These are phyloP conservation scores for Pseudozyma flocculosa DNA, from an alignment of 1,284 basidiomycete species.

Conservation along the genomic window DNA sequence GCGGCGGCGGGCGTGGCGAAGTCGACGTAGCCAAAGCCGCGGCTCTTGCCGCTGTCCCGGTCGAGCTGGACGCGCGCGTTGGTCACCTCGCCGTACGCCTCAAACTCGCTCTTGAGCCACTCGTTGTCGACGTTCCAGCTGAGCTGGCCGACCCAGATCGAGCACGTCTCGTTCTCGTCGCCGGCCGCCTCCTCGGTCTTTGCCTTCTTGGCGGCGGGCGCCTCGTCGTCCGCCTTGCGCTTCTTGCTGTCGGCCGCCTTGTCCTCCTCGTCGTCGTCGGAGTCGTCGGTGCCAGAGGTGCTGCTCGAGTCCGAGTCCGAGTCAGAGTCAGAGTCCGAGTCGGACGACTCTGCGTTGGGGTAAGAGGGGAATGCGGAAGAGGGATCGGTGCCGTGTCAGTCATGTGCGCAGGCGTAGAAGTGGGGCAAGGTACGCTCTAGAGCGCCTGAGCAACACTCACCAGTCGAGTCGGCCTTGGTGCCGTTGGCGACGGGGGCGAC, in stretches of 20 bases:
- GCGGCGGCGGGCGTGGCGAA: conserved; percentile 64
- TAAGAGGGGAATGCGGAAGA: conserved; percentile 8
- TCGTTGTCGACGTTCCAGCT: conserved; percentile 98
- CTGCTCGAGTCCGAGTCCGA: conserved; percentile 17
- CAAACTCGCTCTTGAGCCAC: conserved; percentile 89
- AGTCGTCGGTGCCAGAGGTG: conserved; percentile 25
- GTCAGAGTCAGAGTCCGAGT: conserved; percentile 23
- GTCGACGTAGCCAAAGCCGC: conserved; percentile 86
- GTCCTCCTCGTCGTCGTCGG: conserved; percentile 39
- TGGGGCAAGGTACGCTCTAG: too few relatives aligned
- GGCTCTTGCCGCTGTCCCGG: conserved; percentile 66
- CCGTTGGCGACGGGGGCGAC: conserved; percentile 34
- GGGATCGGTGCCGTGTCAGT: too few relatives aligned
- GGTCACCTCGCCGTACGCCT: conserved; percentile 80
- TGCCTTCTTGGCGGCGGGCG: conserved; percentile 74
- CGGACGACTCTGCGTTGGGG: conserved; percentile 12
- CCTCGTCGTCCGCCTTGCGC: conserved; percentile 78
- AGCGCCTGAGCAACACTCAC: too few relatives aligned
- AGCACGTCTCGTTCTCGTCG: conserved; percentile 65
- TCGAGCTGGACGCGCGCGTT: conserved; percentile 88
- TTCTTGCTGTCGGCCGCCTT: conserved; percentile 62
- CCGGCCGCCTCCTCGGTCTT: conserved; percentile 64
- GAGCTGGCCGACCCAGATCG: conserved; percentile 87
- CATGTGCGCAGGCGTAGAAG: too few relatives aligned
- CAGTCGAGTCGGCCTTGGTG: conserved; percentile 15